These are phyloP conservation scores for Terana coerulea DNA, from an alignment of 768 basidiomycete species.

Conservation along the genomic window DNA sequence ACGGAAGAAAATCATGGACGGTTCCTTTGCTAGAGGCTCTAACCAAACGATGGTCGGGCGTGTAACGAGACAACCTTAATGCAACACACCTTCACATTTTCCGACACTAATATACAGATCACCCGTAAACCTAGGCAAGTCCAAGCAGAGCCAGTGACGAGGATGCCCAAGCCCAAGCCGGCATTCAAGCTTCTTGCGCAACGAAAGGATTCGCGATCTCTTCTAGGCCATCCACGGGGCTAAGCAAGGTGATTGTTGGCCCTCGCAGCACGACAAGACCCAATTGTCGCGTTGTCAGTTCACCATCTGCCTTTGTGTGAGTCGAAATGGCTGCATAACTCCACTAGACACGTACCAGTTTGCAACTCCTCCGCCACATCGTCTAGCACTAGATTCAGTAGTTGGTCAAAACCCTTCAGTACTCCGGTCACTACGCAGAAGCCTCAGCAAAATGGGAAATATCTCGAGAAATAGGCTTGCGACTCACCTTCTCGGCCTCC, in stretches of 20 bases:
- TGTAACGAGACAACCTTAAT: not conserved
- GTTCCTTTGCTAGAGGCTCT: too few species aligned
- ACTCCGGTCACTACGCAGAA: conserved; percentile 71
- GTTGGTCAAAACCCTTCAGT: conserved; percentile 93
- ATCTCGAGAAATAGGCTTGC: too few species aligned
- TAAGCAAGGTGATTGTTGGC: conserved; percentile 90
- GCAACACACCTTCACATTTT: conserved; percentile 12
- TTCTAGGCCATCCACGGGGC: conserved; percentile 93
- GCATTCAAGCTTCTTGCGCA: conserved; percentile 44
- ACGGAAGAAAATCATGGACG: too few species aligned
- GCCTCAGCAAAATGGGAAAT: too few species aligned
- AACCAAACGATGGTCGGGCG: too few species aligned
- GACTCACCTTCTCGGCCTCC: conserved; percentile 87
- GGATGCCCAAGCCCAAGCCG: not conserved
- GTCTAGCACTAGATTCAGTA: conserved; percentile 95
- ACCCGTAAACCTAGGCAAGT: not conserved
- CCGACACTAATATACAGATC: conserved; percentile 8
- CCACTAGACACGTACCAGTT: conserved; percentile 29
- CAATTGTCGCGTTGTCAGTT: conserved; percentile 59
- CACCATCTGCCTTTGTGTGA: conserved; percentile 46
- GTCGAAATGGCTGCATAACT: not conserved
- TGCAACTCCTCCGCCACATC: conserved; percentile 84
- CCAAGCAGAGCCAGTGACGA: conserved; percentile 2
- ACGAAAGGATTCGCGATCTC: conserved; percentile 91
- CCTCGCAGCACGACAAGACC: conserved; percentile 91